Evolutionary conservation across 2,329 filamentous ascomycete genomes (phyloP), one percentile per base, ranked within the genome.

Genomic region (Penicillium sp.): DNA sequence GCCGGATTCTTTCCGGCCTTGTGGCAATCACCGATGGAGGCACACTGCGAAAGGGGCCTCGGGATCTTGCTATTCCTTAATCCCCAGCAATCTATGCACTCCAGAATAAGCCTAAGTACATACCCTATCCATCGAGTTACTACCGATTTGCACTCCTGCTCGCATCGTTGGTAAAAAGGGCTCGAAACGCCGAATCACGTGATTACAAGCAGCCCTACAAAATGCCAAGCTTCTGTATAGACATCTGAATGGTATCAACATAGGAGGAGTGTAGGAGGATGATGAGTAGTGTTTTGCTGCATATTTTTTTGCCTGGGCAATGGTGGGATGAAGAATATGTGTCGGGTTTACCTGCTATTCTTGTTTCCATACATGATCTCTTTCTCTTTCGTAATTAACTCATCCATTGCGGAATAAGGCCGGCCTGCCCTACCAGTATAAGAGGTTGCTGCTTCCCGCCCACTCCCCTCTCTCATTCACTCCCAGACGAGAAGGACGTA

Each of bases 1-100:
- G 76, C 76, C 76, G 76, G 77, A 64, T 69, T 64, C 70, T 78
- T 78, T 78, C 76, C 77, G 77, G 77, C 76, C 77, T 77, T 49
- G 49, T 21, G 35, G 30, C 19, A 35, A 58, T 67, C 65, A 68
- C 61, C 50, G 56, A 55, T 47, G 26, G 31, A 21, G 13, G n/a
- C 38, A 45, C 13, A 11, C 11, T 41, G 35, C 4, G 35, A 41
- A 41, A 11, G 11, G 11, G 11, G 3, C 31, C 31, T 15, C 35
- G 49, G 60, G 41, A 41, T 49, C 50, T 17, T 31, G 23, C 13
- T 45, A 31, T 44, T 49, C 44, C 41, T 9, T 56, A 3, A 3
- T 26, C 26, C 26, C 5, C 26, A 26, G 2, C 26, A 26, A 26
- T 47, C n/a, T 45, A 47, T 3, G 4, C 21, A 29, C 41, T 56